Evolutionary conservation across 139 green algal species (phyloP), one percentile per base, ranked within the genome.

Genomic region (Volvox reticuliferus): DNA sequence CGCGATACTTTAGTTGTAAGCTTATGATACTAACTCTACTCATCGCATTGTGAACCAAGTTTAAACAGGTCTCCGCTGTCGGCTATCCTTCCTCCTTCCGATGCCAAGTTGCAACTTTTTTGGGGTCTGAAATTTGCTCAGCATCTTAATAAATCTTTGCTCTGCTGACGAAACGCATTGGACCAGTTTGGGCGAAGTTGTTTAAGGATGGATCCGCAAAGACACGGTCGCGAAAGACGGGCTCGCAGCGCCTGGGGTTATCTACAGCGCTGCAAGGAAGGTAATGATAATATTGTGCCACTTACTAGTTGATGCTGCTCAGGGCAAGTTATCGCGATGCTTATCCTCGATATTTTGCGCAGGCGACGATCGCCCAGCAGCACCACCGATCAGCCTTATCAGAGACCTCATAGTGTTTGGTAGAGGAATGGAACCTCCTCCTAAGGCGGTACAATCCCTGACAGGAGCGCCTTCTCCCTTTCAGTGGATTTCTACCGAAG

Each of bases 401-500:
- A 33, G 67, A 32, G 30, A 87, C 62, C 14, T 76, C 0, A 35
- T 87, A 26, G 28, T 76, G 30, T 36, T 87, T 16, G 81, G 81
- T 20, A 76, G 81, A 35, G 81, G 81, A 33, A 35, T 76, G 50
- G 30, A 76, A 24, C 33, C 82, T 65, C 62, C 82, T 24, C 20
- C 21, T 1, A 62, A 30, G 17, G 81, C 81, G 32, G 61, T 33
- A 19, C 61, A 33, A 12, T 30, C 61, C 18, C 35, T 87, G 30
- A 62, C 61, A 20, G 81, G 81, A 12, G n/a, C 81, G 28, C 14
- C 13, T 9, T 33, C 33, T 21, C 65, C 63, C 12, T 26, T 89
- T 22, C 84, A 89, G 68, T 89, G 68, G 37, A 5, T 97, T 26
- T 92, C 95, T 76, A 91, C 96, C 22, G 85, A 94, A 1, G 95